Conservation (phyloP, 495 filamentous ascomycete species). For the Daldinia childiae region DNA sequence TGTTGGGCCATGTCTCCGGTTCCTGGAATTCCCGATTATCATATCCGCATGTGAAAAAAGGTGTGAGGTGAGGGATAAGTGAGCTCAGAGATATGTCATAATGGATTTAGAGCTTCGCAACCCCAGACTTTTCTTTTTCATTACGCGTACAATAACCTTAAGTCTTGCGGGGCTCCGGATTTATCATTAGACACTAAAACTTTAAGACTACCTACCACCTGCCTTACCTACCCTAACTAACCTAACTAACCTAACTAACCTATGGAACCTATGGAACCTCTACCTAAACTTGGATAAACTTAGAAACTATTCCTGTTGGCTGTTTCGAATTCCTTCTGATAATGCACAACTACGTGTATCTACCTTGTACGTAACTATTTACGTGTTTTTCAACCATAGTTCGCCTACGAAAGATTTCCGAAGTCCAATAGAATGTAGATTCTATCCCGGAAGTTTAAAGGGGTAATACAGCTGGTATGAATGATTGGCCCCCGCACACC, state of each 20-base stretch:
- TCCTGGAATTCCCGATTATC: background rate
- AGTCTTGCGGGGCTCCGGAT: slow-evolving; percentile 40
- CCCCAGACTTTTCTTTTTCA: slow-evolving; percentile 33
- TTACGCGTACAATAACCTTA: slow-evolving; percentile 28
- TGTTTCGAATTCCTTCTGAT: slow-evolving; percentile 16
- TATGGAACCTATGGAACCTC: no score
- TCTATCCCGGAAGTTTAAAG: slow-evolving; percentile 18
- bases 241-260: no score
- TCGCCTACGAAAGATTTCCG: slow-evolving; percentile 7
- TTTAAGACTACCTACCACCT: no score
- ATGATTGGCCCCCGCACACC: slow-evolving; percentile 25
- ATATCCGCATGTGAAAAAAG: slow-evolving; percentile 21
- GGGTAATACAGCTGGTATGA: slow-evolving; percentile 8
- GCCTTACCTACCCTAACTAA: no score
- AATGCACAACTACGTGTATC: slow-evolving; percentile 5
- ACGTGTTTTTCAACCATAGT: slow-evolving; percentile 3
- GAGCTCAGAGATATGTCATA: slow-evolving; percentile 2
- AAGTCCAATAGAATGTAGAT: slow-evolving; percentile 18
- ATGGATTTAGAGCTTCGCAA: background rate
- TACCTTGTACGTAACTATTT: background rate
- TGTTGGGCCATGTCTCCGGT: background rate
- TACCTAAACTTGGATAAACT: slow-evolving; percentile 6
- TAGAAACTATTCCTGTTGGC: slow-evolving; percentile 28
- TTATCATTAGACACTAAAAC: slow-evolving; percentile 27
- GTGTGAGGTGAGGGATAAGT: background rate